Evolutionary conservation across 1,284 basidiomycete genomes (phyloP), one percentile per base, ranked within the genome.

Genomic region (Cutaneotrichosporon dermatis): DNA sequence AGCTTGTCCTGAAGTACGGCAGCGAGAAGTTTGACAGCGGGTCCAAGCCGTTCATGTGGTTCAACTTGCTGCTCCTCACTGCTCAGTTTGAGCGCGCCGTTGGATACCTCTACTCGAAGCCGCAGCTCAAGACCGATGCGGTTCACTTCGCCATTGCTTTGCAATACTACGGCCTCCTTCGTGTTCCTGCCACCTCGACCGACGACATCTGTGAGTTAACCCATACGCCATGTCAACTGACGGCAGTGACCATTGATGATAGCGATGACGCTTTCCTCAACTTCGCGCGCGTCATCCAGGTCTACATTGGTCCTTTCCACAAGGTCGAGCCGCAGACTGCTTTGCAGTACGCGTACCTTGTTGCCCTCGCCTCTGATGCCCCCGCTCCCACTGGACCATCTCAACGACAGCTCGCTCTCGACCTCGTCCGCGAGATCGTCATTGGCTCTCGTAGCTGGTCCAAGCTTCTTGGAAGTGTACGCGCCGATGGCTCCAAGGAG

Each of bases 51-150:
- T 72, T 83, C 39, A 77, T 89, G 33, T 99, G 94, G 89, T 92
- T 95, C 63, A 88, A 89, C 65, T 85, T 98, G 1, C 78, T 99
- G 63, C 82, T 98, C 34, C 87, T 94, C 78, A 92, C 90, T 66
- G 95, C 92, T 3, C 89, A 97, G 73, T 99, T 98, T 67, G 95
- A 99, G 78, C 80, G 89, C 75, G 91, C 94, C 48, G 86, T 97
- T 7, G 90, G 89, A 10, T 89, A 92, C 55, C 80, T 99, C 6
- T 92, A 93, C 84, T 88, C 92, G 51, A 87, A 91, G 67, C 84
- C 85, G 51, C 88, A 92, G 61, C 89, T 90, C 40, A 90, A 96
- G 69, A 85, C 93, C 10, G 95, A 99, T 73, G 94, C 92, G 0
- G 89, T 99, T 5, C 96, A 99, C 78, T 84, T 98, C 54, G 93